Conservation (phyloP, 441 rosid genomes). For the Syzygium syzygioides region DNA sequence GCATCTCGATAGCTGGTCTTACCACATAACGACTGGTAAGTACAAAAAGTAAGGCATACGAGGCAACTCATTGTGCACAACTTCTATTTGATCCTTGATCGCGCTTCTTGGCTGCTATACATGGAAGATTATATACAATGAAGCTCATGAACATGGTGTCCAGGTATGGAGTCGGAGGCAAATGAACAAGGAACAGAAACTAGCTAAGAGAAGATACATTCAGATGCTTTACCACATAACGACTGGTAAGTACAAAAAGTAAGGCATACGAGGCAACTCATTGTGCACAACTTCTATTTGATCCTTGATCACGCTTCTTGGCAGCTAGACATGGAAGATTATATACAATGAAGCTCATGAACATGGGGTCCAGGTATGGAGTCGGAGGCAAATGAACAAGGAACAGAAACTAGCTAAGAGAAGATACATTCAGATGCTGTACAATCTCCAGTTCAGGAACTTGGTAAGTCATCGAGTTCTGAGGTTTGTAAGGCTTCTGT, state of each 20-base stretch:
- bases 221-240: constrained; percentile 32
- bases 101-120: constrained; percentile 55
- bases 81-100: not conserved
- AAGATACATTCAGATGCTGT: constrained; percentile 60
- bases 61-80: not conserved
- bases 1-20: constrained; percentile 52
- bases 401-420: constrained; percentile 69
- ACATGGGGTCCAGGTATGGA: constrained; percentile 78
- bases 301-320: not conserved
- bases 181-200: constrained; percentile 64
- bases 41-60: not conserved
- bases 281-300: not conserved
- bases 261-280: not conserved
- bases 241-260: constrained; percentile 38
- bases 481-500: not conserved
- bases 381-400: constrained; percentile 73
- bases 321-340: constrained; percentile 93
- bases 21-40: constrained; percentile 55
- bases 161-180: constrained; percentile 74
- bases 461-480: constrained; percentile 27
- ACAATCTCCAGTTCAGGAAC: constrained; percentile 61
- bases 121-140: constrained; percentile 73
- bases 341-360: constrained; percentile 59
- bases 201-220: constrained; percentile 66
- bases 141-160: constrained; percentile 81